These are phyloP conservation scores for Monilinia laxa DNA, from an alignment of 2,329 filamentous ascomycete genomes.

Conservation along the genomic window DNA sequence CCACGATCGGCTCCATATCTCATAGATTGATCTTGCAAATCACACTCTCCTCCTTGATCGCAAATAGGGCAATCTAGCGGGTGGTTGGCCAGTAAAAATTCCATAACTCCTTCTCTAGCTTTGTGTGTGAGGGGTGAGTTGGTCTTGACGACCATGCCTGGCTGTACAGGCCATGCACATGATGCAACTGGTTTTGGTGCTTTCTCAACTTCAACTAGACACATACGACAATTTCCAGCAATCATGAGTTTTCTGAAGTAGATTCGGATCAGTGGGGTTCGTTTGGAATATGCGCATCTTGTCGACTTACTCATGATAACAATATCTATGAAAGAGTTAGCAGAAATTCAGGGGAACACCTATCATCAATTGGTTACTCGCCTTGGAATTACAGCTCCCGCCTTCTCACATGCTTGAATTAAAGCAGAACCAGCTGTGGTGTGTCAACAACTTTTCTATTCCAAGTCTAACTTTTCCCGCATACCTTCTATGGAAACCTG, in stretches of 20 bases:
- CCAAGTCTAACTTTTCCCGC: conserved; percentile 27
- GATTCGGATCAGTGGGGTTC: conserved; percentile 31
- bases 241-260: conserved; percentile 85
- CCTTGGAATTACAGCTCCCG: conserved; percentile 84
- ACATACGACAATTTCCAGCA: conserved; percentile 99
- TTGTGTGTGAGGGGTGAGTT: conserved; percentile 96
- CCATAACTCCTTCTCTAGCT: conserved; percentile 98
- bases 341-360: conserved; percentile 16
- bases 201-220: conserved; percentile 94
- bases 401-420: conserved; percentile 99
- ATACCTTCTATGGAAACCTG: conserved; percentile 97
- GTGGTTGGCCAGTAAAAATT: conserved; percentile 95
- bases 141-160: conserved; percentile 99
- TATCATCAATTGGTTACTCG: conserved; percentile 44
- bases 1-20: conserved; percentile 94
- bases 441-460: conserved; percentile 42
- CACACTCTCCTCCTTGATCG: conserved; percentile 98
- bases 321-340: conserved; percentile 66
- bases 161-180: conserved; percentile 97
- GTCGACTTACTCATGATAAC: conserved; percentile 85
- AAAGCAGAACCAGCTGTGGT: conserved; percentile 84
- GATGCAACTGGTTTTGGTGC: conserved; percentile 97
- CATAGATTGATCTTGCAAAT: conserved; percentile 99
- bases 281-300: conserved; percentile 4
- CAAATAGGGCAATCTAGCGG: conserved; percentile 96